Conservation (phyloP, 2,329 filamentous ascomycete genomes). For the Monosporascus sp. region DNA sequence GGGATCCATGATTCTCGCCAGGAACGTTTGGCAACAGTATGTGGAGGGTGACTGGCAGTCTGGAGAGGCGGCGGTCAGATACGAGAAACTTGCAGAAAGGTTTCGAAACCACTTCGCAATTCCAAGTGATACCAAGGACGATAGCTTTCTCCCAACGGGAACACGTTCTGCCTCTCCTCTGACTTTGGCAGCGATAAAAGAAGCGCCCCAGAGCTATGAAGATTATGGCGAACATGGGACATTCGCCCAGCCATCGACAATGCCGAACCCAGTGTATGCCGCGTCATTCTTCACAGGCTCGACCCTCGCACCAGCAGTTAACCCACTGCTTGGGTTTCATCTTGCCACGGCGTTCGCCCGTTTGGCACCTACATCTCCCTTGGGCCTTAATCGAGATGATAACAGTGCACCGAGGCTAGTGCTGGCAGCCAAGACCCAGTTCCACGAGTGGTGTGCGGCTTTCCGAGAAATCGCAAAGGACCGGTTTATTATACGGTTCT, state of each 20-base stretch:
- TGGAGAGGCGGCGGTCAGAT: slow-evolving; percentile 1
- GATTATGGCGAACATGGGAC: slow-evolving; percentile 33
- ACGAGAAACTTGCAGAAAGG: background rate
- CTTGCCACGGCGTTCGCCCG: slow-evolving; percentile 42
- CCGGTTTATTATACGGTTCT: slow-evolving; percentile 38
- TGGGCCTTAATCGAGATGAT: slow-evolving; percentile 19
- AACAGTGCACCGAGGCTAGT: slow-evolving; percentile 19
- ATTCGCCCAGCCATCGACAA: slow-evolving; percentile 11
- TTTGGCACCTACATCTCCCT: slow-evolving; percentile 33
- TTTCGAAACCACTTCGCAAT: background rate
- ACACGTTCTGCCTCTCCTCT: slow-evolving; percentile 35
- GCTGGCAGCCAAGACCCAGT: slow-evolving; percentile 37
- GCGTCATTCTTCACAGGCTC: slow-evolving; percentile 27
- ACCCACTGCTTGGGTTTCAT: slow-evolving; percentile 53
- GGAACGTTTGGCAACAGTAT: slow-evolving; percentile 35
- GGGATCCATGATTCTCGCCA: slow-evolving; percentile 37
- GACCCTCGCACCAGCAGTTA: slow-evolving; percentile 40
- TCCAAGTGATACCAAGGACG: background rate
- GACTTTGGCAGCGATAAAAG: slow-evolving; percentile 18
- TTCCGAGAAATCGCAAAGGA: slow-evolving; percentile 27
- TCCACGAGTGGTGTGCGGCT: slow-evolving; percentile 38
- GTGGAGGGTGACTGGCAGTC: slow-evolving; percentile 8
- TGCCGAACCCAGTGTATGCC: slow-evolving; percentile 43
- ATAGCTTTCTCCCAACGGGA: slow-evolving; percentile 17
- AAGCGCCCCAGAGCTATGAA: slow-evolving; percentile 16